Conservation (phyloP, 2,329 filamentous ascomycete genomes). For the Neopestalotiopsis sp. region DNA sequence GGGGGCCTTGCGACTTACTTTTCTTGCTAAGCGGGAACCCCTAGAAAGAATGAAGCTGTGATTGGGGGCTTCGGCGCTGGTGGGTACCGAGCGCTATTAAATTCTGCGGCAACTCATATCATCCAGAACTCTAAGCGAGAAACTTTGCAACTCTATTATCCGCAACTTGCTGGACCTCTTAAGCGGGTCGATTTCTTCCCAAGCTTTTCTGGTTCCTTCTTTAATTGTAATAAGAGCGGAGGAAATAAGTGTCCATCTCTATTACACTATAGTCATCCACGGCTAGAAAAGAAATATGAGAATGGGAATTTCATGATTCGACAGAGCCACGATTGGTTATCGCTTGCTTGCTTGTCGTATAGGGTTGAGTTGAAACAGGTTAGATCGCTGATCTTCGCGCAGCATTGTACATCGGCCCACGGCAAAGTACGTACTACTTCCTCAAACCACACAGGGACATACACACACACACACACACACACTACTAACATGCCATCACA, state of each 20-base stretch:
- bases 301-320: background rate
- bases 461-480: background rate
- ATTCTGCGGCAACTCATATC: conserved; percentile 16
- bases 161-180: background rate
- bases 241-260: too few relatives aligned
- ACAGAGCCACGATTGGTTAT: background rate
- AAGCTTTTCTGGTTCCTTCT: background rate
- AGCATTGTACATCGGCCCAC: background rate
- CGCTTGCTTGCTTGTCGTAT: background rate
- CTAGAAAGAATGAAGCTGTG: background rate
- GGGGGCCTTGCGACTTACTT: conserved; percentile 8
- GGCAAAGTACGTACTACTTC: background rate
- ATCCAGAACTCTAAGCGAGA: conserved; percentile 12
- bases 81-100: conserved; percentile 14
- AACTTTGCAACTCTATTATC: conserved; percentile 16
- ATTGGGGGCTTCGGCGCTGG: background rate
- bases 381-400: background rate
- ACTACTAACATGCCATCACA: background rate
- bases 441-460: background rate
- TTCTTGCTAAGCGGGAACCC: conserved; percentile 12
- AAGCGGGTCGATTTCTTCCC: background rate
- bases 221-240: background rate
- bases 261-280: too few relatives aligned
- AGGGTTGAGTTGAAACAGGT: conserved; percentile 2
- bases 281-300: background rate